These are phyloP conservation scores for Wickerhamomyces subpelliculosus DNA, from an alignment of 805 yeast genomes.

Conservation along the genomic window DNA sequence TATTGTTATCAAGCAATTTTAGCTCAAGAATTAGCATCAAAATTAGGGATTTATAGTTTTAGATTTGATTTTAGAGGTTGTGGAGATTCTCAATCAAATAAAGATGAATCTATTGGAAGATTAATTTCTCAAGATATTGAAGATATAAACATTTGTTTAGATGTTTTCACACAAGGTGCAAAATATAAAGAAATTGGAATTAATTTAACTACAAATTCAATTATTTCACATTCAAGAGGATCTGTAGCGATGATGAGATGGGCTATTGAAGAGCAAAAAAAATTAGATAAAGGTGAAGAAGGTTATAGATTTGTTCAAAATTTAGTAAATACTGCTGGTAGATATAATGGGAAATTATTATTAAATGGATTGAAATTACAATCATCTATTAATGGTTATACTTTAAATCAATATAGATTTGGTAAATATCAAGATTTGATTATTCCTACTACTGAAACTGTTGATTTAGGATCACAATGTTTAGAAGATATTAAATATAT, in stretches of 20 bases:
- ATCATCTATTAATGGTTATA: slow-evolving; percentile 27
- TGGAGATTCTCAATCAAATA: slow-evolving; percentile 59
- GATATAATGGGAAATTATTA: slow-evolving; percentile 37
- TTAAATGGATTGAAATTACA: slow-evolving; percentile 8
- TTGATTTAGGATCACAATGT: slow-evolving; percentile 42
- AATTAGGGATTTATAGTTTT: slow-evolving; percentile 55
- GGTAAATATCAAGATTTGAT: slow-evolving; percentile 39
- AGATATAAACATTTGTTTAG: slow-evolving; percentile 49
- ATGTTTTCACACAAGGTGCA: slow-evolving; percentile 21
- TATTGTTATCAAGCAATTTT: slow-evolving; percentile 64
- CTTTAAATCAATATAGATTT: slow-evolving; percentile 36
- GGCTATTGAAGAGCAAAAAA: slow-evolving; percentile 42
- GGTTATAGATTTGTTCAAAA: slow-evolving; percentile 47
- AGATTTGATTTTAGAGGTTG: slow-evolving; percentile 84
- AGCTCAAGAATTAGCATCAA: slow-evolving; percentile 52
- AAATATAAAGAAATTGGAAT: slow-evolving; percentile 25
- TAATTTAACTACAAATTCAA: slow-evolving; percentile 42
- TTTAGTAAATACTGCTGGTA: slow-evolving; percentile 65
- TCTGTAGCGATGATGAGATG: slow-evolving; percentile 68
- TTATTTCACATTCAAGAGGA: slow-evolving; percentile 81
- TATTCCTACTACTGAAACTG: slow-evolving; percentile 44
- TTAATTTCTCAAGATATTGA: slow-evolving; percentile 55
- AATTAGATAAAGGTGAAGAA: slow-evolving; percentile 25
- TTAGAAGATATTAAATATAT: slow-evolving; percentile 34
- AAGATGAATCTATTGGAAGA: slow-evolving; percentile 38